Evolutionary conservation across 208 protist genomes (phyloP).

Genomic region (Kentomonas sorsogonicus): DNA sequence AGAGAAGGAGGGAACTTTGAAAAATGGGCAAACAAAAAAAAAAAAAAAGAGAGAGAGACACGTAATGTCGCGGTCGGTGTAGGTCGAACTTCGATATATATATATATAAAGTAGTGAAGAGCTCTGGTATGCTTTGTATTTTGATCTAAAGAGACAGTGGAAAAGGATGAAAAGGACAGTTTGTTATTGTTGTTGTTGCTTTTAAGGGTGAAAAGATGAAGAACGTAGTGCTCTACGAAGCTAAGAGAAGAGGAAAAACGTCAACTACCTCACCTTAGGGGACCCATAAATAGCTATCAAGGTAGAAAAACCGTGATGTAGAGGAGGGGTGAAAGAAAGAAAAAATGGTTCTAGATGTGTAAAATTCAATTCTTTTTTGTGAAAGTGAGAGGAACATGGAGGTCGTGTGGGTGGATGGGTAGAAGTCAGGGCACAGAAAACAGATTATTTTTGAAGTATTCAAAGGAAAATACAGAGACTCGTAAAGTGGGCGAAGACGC

Average conservation of each 20-base stretch:
- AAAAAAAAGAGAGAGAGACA: conserved; percentile 12
- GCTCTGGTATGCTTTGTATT: too few species aligned
- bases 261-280: too few species aligned
- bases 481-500: not conserved
- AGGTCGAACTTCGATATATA: too few species aligned
- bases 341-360: not conserved
- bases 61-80: not conserved
- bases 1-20: conserved; percentile 4
- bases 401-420: not conserved
- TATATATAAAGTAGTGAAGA: too few species aligned
- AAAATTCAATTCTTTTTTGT: conserved; percentile 7
- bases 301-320: not conserved
- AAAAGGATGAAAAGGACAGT: too few species aligned
- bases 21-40: conserved; percentile 9
- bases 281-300: too few species aligned
- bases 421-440: conserved; percentile 12
- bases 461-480: conserved; percentile 4
- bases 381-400: not conserved
- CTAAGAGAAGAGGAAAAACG: conserved; percentile 8
- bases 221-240: too few species aligned
- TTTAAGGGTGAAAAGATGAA: too few species aligned
- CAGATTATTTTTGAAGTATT: not conserved
- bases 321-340: not conserved
- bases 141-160: too few species aligned
- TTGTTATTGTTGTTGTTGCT: too few species aligned